phyloP scores from a whole-genome alignment of 768 basidiomycete genomes.

The Kwoniella europaea region DNA sequence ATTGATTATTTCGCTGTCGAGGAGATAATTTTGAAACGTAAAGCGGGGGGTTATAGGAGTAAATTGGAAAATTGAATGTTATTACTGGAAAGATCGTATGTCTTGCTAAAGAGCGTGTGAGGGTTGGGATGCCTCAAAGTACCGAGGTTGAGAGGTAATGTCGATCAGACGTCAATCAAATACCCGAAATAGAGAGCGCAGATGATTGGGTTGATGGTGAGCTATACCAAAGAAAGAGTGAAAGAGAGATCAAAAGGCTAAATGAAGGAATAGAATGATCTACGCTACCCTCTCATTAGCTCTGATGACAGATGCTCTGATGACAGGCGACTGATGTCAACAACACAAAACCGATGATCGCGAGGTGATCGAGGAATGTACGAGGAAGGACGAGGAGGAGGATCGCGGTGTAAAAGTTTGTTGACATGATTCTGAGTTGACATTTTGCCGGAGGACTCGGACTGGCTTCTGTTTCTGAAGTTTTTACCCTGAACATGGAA shows the following conservation, averaged over 20 bases:
- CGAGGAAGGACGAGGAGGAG: neutral
- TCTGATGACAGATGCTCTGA: too few relatives aligned
- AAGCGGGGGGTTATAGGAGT: too few relatives aligned
- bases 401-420: neutral
- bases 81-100: neutral
- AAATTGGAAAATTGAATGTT: too few relatives aligned
- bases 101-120: neutral
- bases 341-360: neutral
- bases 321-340: neutral
- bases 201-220: neutral
- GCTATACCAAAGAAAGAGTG: too few relatives aligned
- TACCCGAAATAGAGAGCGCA: neutral
- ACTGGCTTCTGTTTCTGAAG: neutral
- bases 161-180: neutral
- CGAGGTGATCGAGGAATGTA: neutral
- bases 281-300: too few relatives aligned
- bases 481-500: neutral
- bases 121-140: neutral
- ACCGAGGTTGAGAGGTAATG: neutral
- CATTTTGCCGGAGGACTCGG: neutral
- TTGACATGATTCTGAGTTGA: neutral
- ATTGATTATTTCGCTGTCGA: neutral
- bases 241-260: too few relatives aligned
- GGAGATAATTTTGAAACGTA: too few relatives aligned
- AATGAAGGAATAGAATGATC: too few relatives aligned